Evolutionary conservation across 306 rosid genomes (phyloP), one percentile per base, ranked within the genome.

Genomic region (Prunus campanulata): DNA sequence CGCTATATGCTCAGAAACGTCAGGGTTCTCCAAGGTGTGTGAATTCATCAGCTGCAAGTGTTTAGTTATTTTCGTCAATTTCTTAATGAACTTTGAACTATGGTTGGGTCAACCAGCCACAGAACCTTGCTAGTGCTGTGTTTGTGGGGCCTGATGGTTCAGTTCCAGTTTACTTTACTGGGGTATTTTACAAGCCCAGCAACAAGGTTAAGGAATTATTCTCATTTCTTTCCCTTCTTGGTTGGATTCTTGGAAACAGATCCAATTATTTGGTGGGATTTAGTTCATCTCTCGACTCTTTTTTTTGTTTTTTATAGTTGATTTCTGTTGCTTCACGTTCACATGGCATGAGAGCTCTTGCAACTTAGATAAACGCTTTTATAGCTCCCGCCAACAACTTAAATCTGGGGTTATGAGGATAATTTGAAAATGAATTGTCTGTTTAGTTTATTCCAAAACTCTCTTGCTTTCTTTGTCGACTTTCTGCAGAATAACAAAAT

Each of bases 11-110:
- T 77, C 97, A 81, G 84, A 93, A 84, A 82, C 87, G 86, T 27
- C 96, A 83, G 77, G 87, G 85, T 85, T 93, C 98, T 81, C 98
- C 97, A 72, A 91, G 95, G 98, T 93, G 44, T 81, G 79, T 69
- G 72, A 51, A 66, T 81, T 35, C 19, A 78, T 56, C 14, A 73
- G 62, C 52, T 68, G 62, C 54, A 56, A 57, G 29, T 63, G 22
- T 66, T 51, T 24, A 9, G 19, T 64, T 68, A n/a, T 19, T 12
- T 51, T 51, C 25, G 63, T 25, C 29, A 73, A 8, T 42, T 56
- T 73, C 51, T 6, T 68, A 66, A 42, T n/a, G 51, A n/a, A 42
- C 13, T 16, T 44, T 55, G 44, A 25, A 59, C 66, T 35, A 48
- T 48, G 62, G 9, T 7, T 39, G 44, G 44, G 44, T 39, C 44